A percentile compares a stretch with the other conserved stretches of the same genome.
phyloP scores from a whole-genome alignment of 2,329 filamentous ascomycete species.

The Fusarium tricinctum region DNA sequence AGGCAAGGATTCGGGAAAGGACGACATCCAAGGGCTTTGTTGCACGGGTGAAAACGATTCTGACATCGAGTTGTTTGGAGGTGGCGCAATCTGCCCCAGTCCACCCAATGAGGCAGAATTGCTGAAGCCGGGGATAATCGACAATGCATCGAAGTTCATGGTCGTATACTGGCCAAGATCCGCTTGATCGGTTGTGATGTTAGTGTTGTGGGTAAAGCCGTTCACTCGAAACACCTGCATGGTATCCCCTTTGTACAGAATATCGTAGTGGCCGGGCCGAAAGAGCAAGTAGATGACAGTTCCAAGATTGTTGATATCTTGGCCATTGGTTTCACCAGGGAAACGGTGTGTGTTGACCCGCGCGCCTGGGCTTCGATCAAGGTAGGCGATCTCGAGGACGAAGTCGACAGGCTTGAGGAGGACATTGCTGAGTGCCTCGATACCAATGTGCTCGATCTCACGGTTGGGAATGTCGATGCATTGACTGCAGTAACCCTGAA shows the following conservation, averaged over 20 bases:
- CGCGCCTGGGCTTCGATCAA: slow-evolving; percentile 85
- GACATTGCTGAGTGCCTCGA: slow-evolving; percentile 81
- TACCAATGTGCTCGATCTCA: slow-evolving; percentile 92
- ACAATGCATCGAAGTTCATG: slow-evolving; percentile 60
- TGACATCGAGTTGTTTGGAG: slow-evolving; percentile 48
- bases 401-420: slow-evolving; percentile 84
- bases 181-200: slow-evolving; percentile 58
- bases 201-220: slow-evolving; percentile 61
- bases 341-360: slow-evolving; percentile 80
- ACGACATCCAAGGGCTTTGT: slow-evolving; percentile 56
- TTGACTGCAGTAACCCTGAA: slow-evolving; percentile 77
- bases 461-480: slow-evolving; percentile 80
- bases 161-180: slow-evolving; percentile 59
- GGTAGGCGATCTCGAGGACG: slow-evolving; percentile 88
- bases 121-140: slow-evolving; percentile 63
- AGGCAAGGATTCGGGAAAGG: slow-evolving; percentile 48
- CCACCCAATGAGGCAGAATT: slow-evolving; percentile 37
- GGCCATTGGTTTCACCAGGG: slow-evolving; percentile 66
- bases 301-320: slow-evolving; percentile 60
- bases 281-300: slow-evolving; percentile 72
- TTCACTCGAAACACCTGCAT: slow-evolving; percentile 69
- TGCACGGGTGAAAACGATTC: slow-evolving; percentile 55
- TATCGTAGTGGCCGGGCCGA: slow-evolving; percentile 90
- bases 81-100: slow-evolving; percentile 55
- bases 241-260: slow-evolving; percentile 77